A percentile compares a stretch with the other conserved stretches of the same genome.
These are phyloP conservation scores for Triadica sebifera DNA, from an alignment of 345 rosid genomes.

Conservation along the genomic window DNA sequence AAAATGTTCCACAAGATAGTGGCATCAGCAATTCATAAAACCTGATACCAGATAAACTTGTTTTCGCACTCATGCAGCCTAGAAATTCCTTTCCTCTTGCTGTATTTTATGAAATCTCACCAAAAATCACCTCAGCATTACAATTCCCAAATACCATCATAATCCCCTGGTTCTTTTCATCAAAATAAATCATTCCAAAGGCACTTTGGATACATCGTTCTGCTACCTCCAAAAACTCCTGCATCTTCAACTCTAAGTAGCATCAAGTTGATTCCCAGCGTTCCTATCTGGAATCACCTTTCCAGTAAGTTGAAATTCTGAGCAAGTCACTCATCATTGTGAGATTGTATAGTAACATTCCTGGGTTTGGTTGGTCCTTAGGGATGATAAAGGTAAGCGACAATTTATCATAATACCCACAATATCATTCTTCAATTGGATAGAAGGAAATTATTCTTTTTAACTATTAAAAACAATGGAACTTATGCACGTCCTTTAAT, in stretches of 20 bases:
- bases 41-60: neutral
- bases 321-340: neutral
- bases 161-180: neutral
- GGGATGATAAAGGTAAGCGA: neutral
- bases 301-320: neutral
- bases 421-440: too few species aligned
- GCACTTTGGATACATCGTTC: neutral
- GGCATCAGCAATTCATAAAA: neutral
- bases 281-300: neutral
- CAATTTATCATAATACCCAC: too few species aligned
- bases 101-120: too few species aligned
- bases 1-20: neutral
- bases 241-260: neutral
- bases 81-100: too few species aligned
- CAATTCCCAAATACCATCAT: neutral
- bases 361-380: neutral
- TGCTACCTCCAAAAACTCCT: neutral
- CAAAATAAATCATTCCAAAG: neutral
- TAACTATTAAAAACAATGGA: too few species aligned
- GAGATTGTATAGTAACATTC: neutral
- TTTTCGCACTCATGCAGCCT: neutral
- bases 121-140: too few species aligned
- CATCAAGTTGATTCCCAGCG: neutral
- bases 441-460: too few species aligned
- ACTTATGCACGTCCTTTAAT: too few species aligned